Base-by-base conservation (phyloP, 805 yeast genomes). In the Kodamaea hsintzibuensis region DNA sequence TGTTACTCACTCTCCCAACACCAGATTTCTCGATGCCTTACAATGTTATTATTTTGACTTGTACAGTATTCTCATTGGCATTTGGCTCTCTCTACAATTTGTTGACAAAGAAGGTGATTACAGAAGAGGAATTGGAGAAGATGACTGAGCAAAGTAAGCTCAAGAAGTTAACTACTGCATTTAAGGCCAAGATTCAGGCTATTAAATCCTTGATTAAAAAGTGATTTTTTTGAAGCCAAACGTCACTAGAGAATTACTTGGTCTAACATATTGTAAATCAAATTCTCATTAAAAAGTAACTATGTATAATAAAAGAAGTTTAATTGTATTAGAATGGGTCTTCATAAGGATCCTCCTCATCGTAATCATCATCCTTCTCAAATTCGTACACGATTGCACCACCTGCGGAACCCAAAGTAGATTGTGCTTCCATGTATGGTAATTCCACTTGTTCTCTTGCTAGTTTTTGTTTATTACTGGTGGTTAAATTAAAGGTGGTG, bases 11-110 rank as follows among this genome's bases (percentile, higher is more conserved):
- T 0, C 77, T 95, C 50, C 97, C 99, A 2, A 95, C 98, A 0
- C 99, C 99, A 0, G 99, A 95, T 72, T 95, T 95, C 71, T 89
- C 96, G 57, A 95, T 95, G 99, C 99, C 99, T 0, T 95, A 95
- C 68, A 95, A 95, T 63, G 99, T 95, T 42, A 93, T 95, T 56
- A 95, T 95, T 46, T 76, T 95, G 57, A 89, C 98, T 0, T 89
- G 96, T 7, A 95, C 99, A 0, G 87, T 91, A 6, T 88, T 95
- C 90, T 91, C 98, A 0, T 74, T 95, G 54, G 86, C 93, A 0
- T 93, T 92, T 72, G 98, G 98, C 7, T 83, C 93, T 0, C 64
- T 92, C 1, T 91, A 85, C 73, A 92, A 93, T 63, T 73, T 91
- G 51, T 65, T 95, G 45, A 84, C 86, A 7, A 89, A 91, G 63